phyloP scores from a whole-genome alignment of 2,329 filamentous ascomycete species.

The Ceratocystis variospora region DNA sequence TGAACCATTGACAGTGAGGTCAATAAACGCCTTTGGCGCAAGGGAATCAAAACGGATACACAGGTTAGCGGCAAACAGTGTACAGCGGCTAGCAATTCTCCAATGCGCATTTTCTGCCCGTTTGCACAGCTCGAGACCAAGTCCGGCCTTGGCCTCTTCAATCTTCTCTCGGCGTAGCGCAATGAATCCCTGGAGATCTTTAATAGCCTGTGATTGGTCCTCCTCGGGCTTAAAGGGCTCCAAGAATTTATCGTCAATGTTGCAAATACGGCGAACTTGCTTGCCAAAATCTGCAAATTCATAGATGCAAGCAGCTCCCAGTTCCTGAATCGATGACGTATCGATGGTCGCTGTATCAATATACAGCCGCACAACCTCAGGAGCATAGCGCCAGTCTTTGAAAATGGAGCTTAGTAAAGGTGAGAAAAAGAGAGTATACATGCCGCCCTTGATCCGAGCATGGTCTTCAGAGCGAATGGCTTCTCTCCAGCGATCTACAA shows the following conservation, averaged over 20 bases:
- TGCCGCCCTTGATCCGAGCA: slow-evolving; percentile 82
- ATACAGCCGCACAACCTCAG: slow-evolving; percentile 76
- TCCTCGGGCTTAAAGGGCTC: slow-evolving; percentile 40
- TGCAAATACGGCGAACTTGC: slow-evolving; percentile 54
- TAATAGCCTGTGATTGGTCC: slow-evolving; percentile 39
- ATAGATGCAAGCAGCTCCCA: slow-evolving; percentile 69
- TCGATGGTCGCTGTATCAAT: slow-evolving; percentile 82
- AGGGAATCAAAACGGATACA: slow-evolving; percentile 85
- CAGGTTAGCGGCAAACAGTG: slow-evolving; percentile 79
- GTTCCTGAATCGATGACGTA: slow-evolving; percentile 83
- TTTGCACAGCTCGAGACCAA: slow-evolving; percentile 71
- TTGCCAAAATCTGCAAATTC: slow-evolving; percentile 87
- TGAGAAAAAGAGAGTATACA: slow-evolving; percentile 83
- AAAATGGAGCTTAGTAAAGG: slow-evolving; percentile 77
- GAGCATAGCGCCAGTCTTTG: slow-evolving; percentile 89
- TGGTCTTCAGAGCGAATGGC: slow-evolving; percentile 71
- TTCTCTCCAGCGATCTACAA: slow-evolving; percentile 63
- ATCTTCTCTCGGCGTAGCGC: slow-evolving; percentile 60
- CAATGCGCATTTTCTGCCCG: slow-evolving; percentile 72
- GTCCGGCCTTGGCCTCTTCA: slow-evolving; percentile 65
- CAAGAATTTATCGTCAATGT: slow-evolving; percentile 34
- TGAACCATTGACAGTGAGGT: slow-evolving; percentile 67
- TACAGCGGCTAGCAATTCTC: slow-evolving; percentile 86
- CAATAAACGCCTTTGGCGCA: slow-evolving; percentile 66
- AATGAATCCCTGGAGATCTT: slow-evolving; percentile 55